Evolutionary conservation across 768 basidiomycete genomes (phyloP).

Genomic region (Pleurotus eryngii): DNA sequence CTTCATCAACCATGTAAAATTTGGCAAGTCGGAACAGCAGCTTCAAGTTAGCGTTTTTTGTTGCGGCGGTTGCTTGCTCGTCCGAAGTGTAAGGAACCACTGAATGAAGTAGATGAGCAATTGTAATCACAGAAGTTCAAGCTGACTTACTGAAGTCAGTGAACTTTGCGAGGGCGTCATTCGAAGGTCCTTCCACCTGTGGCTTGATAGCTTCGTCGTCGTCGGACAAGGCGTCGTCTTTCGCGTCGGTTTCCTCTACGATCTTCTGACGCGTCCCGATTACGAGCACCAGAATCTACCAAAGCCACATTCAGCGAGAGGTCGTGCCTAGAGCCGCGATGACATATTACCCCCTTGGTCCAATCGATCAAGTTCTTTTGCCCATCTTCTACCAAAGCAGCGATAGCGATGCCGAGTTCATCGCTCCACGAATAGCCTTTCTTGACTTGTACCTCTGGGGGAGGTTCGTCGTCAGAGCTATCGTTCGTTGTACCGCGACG

Average conservation of each 20-base stretch:
- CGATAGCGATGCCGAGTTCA: constrained; percentile 83
- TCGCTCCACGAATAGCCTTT: constrained; percentile 88
- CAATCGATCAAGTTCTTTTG: constrained; percentile 68
- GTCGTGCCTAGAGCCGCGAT: too few species aligned
- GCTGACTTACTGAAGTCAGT: constrained; percentile 68
- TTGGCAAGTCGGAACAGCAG: constrained; percentile 79
- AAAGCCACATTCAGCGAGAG: constrained; percentile 2
- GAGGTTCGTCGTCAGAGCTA: constrained; percentile 42
- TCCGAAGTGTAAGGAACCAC: constrained; percentile 76
- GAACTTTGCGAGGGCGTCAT: constrained; percentile 65
- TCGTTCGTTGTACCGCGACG: constrained; percentile 20
- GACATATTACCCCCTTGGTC: constrained; percentile 63
- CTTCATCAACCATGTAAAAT: constrained; percentile 65
- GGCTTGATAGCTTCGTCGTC: constrained; percentile 19
- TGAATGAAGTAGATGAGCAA: constrained; percentile 24
- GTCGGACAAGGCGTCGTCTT: constrained; percentile 27
- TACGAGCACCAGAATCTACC: constrained; percentile 59
- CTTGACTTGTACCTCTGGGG: constrained; percentile 76
- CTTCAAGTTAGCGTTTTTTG: constrained; percentile 76
- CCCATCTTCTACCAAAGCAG: constrained; percentile 64
- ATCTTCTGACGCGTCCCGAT: constrained; percentile 57
- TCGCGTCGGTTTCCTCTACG: constrained; percentile 57
- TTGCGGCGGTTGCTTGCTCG: constrained; percentile 72
- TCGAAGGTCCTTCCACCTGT: constrained; percentile 49
- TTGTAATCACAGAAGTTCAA: not conserved